Percentiles rank a stretch among this genome's conserved stretches.
Conservation (phyloP, 1,284 basidiomycete species). For the Leucocoprinus gongylophorus region DNA sequence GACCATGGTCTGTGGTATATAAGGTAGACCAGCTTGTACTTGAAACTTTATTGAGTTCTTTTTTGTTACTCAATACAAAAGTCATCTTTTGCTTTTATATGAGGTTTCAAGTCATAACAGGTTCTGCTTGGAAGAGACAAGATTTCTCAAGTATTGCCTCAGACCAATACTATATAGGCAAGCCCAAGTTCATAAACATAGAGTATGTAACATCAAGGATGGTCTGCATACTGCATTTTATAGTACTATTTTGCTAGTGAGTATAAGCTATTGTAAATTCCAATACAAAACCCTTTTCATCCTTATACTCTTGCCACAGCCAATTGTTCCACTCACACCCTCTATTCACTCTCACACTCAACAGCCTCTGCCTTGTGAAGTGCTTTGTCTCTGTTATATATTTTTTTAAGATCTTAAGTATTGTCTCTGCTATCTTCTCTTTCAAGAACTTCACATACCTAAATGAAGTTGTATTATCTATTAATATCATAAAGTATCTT, state of each 20-base stretch:
- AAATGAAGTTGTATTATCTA: conserved; percentile 12
- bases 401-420: conserved; percentile 12
- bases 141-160: conserved; percentile 19
- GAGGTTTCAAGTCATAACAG: too few relatives aligned
- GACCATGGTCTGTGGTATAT: too few relatives aligned
- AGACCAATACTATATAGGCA: conserved; percentile 26
- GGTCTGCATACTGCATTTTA: conserved; percentile 25
- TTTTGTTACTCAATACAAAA: too few relatives aligned
- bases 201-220: conserved; percentile 21
- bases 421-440: conserved; percentile 1
- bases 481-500: conserved; percentile 17
- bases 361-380: conserved; percentile 19
- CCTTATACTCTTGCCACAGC: conserved; percentile 14
- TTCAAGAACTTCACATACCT: background rate
- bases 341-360: conserved; percentile 14
- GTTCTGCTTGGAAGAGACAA: background rate
- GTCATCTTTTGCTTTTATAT: too few relatives aligned
- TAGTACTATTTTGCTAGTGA: conserved; percentile 20
- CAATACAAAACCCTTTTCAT: conserved; percentile 18
- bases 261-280: conserved; percentile 19
- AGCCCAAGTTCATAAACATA: conserved; percentile 19
- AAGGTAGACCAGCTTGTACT: too few relatives aligned
- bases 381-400: conserved; percentile 16
- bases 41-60: too few relatives aligned
- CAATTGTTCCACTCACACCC: conserved; percentile 17